Percentiles rank a stretch among this genome's conserved stretches.
phyloP scores from a whole-genome alignment of 2,329 filamentous ascomycete genomes.

The Dactylellina parvicollis region DNA sequence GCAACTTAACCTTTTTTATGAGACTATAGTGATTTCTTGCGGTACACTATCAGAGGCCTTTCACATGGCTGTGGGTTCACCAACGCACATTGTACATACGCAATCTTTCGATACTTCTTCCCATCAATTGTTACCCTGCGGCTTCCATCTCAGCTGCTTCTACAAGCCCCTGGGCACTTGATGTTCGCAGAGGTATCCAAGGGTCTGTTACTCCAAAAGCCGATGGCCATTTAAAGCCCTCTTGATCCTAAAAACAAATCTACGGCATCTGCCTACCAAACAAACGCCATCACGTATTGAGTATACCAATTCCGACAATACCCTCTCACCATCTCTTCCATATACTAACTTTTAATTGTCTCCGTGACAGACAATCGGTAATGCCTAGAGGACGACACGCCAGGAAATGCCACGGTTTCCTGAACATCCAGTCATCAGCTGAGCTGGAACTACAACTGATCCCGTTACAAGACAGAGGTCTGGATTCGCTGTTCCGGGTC shows the following conservation, averaged over 20 bases:
- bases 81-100: neutral
- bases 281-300: too few species aligned
- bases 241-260: too few species aligned
- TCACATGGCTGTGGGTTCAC: neutral
- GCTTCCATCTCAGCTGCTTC: neutral
- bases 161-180: neutral
- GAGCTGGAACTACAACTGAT: constrained; percentile 5
- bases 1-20: neutral
- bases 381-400: constrained; percentile 20
- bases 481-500: neutral
- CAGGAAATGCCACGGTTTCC: constrained; percentile 7
- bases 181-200: neutral
- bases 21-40: neutral
- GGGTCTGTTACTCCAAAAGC: too few species aligned
- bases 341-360: neutral
- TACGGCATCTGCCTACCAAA: too few species aligned
- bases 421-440: neutral
- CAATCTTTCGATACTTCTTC: neutral
- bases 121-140: neutral
- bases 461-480: neutral
- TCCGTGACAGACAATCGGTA: neutral
- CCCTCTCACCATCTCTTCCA: too few species aligned
- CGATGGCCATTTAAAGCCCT: too few species aligned
- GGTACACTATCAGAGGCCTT: neutral
- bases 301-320: too few species aligned